A percentile compares a stretch with the other conserved stretches of the same genome.
Conservation (phyloP, 2,329 filamentous ascomycete genomes). For the Pleurostoma richardsiae region DNA sequence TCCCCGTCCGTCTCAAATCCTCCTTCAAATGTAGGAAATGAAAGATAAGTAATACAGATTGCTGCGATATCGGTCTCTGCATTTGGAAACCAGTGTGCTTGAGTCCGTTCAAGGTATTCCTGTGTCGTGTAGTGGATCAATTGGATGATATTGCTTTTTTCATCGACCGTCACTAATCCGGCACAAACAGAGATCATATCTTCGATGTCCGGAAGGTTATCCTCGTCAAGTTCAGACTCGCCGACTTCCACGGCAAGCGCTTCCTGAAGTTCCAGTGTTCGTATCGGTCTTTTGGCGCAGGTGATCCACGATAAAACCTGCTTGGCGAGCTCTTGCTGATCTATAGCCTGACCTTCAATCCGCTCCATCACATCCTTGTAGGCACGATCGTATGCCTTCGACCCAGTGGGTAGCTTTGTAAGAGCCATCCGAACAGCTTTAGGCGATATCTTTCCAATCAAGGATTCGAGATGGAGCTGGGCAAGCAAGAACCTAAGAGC, state of each 20-base stretch:
- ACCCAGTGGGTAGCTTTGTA: neutral
- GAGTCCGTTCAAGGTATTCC: conserved; percentile 31
- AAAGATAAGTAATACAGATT: neutral
- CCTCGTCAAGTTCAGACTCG: conserved; percentile 20
- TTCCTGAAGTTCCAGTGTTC: conserved; percentile 29
- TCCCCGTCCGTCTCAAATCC: neutral
- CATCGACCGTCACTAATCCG: conserved; percentile 34
- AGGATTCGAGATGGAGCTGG: conserved; percentile 2
- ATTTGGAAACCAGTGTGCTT: neutral
- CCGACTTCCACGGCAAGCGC: conserved; percentile 31
- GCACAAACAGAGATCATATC: conserved; percentile 30
- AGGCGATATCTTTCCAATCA: neutral
- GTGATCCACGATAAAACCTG: conserved; percentile 33
- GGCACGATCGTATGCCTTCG: conserved; percentile 23
- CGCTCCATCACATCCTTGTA: conserved; percentile 36
- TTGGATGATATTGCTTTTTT: conserved; percentile 28
- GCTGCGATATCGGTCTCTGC: neutral
- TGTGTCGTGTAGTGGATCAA: conserved; percentile 41
- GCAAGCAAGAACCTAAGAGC: conserved; percentile 8
- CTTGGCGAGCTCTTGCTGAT: conserved; percentile 27
- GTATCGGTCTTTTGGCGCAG: conserved; percentile 26
- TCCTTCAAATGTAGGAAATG: neutral
- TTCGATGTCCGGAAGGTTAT: conserved; percentile 25
- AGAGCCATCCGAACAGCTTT: conserved; percentile 2
- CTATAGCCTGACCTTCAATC: conserved; percentile 29